Percentiles rank a stretch among this genome's conserved stretches.
Evolutionary conservation across 371 early-diverging fungal species (phyloP).

Genomic region (Lichtheimia corymbifera): DNA sequence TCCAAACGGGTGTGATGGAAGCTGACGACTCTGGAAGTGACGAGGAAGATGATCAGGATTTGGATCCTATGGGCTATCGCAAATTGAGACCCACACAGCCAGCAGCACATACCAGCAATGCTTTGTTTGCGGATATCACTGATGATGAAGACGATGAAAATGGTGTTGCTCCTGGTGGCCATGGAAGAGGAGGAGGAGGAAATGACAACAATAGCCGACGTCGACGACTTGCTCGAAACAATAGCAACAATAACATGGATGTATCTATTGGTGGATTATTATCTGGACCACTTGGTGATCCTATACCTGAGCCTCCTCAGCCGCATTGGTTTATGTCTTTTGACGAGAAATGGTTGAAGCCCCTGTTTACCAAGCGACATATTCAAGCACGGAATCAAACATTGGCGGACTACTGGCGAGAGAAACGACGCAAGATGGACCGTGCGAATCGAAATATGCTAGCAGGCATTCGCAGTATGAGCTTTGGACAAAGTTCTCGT

Average conservation of each 20-base stretch:
- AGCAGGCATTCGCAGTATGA: slow-evolving; percentile 39
- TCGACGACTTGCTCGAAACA: slow-evolving; percentile 10
- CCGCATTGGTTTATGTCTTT: slow-evolving; percentile 87
- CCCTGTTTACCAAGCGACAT: slow-evolving; percentile 64
- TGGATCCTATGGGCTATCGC: slow-evolving; percentile 27
- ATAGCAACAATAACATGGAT: slow-evolving; percentile 23
- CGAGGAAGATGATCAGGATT: slow-evolving; percentile 50
- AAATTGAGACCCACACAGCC: slow-evolving; percentile 21
- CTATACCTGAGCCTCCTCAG: slow-evolving; percentile 51
- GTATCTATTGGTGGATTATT: slow-evolving; percentile 43
- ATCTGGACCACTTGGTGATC: slow-evolving; percentile 54
- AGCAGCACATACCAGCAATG: slow-evolving; percentile 13
- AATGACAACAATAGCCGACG: background rate
- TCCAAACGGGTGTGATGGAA: slow-evolving; percentile 75
- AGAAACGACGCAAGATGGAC: slow-evolving; percentile 52
- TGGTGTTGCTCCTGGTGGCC: background rate
- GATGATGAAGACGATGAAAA: slow-evolving; percentile 15
- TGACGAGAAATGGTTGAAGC: slow-evolving; percentile 80
- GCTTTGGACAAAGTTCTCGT: slow-evolving; percentile 16
- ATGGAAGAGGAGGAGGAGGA: background rate
- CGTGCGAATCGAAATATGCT: slow-evolving; percentile 43
- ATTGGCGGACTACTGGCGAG: slow-evolving; percentile 49
- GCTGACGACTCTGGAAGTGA: slow-evolving; percentile 56
- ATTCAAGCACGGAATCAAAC: slow-evolving; percentile 46
- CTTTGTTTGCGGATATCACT: slow-evolving; percentile 21